These are phyloP conservation scores for Coemansia guatemalensis DNA, from an alignment of 192 early-diverging fungal genomes.

Conservation along the genomic window DNA sequence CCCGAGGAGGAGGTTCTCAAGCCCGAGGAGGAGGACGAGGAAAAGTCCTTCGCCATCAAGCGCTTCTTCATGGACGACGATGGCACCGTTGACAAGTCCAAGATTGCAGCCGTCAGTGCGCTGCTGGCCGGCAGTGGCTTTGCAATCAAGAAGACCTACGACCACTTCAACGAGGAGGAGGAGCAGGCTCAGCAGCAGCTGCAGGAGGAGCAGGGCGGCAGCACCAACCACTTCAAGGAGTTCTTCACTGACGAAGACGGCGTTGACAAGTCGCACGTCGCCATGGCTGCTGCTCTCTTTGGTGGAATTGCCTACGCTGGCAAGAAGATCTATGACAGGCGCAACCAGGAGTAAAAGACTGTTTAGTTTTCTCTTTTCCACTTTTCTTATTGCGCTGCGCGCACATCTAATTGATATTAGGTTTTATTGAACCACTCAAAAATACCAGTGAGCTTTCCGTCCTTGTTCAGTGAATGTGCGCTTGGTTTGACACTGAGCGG, in stretches of 20 bases:
- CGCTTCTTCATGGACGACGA: slow-evolving; percentile 19
- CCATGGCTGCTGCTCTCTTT: slow-evolving; percentile 17
- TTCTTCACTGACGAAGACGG: slow-evolving; percentile 35
- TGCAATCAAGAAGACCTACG: slow-evolving; percentile 20
- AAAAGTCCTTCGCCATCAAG: slow-evolving; percentile 16
- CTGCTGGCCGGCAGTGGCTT: slow-evolving; percentile 9
- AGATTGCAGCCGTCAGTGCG: slow-evolving; percentile 2
- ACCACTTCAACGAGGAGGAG: slow-evolving; percentile 17
- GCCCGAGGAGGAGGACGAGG: slow-evolving; percentile 5
- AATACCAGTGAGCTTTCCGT: too few relatives aligned
- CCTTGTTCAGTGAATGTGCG: too few relatives aligned
- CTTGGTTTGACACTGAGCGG: background rate
- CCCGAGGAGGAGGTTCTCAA: slow-evolving; percentile 7
- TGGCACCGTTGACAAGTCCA: slow-evolving; percentile 28
- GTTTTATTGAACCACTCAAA: background rate
- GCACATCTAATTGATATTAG: background rate
- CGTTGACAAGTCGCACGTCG: slow-evolving; percentile 27
- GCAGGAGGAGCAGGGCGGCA: slow-evolving; percentile 8
- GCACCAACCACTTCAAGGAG: slow-evolving; percentile 12
- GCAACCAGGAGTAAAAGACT: slow-evolving; percentile 17
- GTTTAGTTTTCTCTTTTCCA: too few relatives aligned
- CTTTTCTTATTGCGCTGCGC: background rate
- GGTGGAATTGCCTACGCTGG: slow-evolving; percentile 16
- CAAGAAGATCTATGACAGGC: slow-evolving; percentile 31
- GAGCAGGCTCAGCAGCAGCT: slow-evolving; percentile 11